Evolutionary conservation across 352 stramenopile species (phyloP), one percentile per base, ranked within the genome.

Genomic region (Globisporangium mamillatum): DNA sequence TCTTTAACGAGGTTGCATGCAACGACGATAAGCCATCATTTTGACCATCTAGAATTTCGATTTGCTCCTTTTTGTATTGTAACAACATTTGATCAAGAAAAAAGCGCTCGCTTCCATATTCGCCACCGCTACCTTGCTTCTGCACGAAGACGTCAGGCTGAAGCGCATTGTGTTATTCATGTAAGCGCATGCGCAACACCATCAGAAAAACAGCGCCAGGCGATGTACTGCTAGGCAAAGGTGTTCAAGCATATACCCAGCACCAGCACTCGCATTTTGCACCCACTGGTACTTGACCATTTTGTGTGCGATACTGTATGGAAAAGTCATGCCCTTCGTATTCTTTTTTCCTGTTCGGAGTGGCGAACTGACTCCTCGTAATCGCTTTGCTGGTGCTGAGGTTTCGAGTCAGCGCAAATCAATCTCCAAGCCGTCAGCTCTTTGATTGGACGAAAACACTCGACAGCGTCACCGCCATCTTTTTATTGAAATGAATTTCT

Each of bases 401-500:
- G 16, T 61, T 61, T 61, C 55, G 29, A 61, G 55, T 61, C 55
- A 61, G 55, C 55, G 34, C 55, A 34, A n/a, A 38, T 38, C 29
- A 18, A 24, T 20, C 29, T 54, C 24, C 16, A 44, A 44, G 41
- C 20, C 41, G 5, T 50, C 41, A 50, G 54, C 16, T 10, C 14
- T 18, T 9, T 48, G 55, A 61, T 61, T 61, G 55, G 55, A 9
- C 20, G 3, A 48, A 44, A 61, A 48, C 29, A 46, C 27, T 27
- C 55, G 20, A 6, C 29, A 9, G 55, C 55, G 55, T 61, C 55
- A 61, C 8, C 4, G 12, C 24, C 16, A 14, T 54, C 46, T 54
- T 22, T 54, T 5, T 53, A 4, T 25, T 20, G 41, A 27, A 5
- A 58, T 7, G 12, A 18, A 41, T 60, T 60, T 41, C 27, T 60